Evolutionary conservation across 2,329 filamentous ascomycete genomes (phyloP).

Genomic region (Aspergillus tamarii): DNA sequence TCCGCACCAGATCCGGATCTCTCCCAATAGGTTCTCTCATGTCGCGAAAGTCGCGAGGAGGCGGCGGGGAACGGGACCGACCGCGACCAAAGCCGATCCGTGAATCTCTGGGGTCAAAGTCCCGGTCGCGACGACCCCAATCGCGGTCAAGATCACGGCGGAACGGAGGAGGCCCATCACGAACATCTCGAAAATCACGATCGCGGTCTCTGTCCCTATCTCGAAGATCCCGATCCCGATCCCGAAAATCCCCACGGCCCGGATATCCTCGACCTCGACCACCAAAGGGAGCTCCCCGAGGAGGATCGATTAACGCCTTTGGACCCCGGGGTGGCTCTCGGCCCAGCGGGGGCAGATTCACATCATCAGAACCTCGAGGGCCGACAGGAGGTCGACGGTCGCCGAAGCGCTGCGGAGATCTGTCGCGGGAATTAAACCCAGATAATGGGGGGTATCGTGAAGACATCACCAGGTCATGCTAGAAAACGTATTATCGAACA

Average conservation of each 20-base stretch:
- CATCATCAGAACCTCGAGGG: slow-evolving; percentile 58
- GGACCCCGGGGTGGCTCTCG: slow-evolving; percentile 81
- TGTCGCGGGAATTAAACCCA: slow-evolving; percentile 66
- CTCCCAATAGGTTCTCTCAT: slow-evolving; percentile 38
- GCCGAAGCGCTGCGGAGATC: slow-evolving; percentile 71
- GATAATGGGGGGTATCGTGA: slow-evolving; percentile 66
- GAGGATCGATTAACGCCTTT: slow-evolving; percentile 73
- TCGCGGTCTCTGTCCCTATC: slow-evolving; percentile 49
- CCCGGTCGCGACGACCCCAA: slow-evolving; percentile 51
- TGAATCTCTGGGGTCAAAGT: slow-evolving; percentile 48
- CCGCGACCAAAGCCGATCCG: slow-evolving; percentile 51
- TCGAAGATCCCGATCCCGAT: slow-evolving; percentile 67
- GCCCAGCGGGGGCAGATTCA: slow-evolving; percentile 58
- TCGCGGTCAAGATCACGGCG: slow-evolving; percentile 49
- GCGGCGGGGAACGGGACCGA: slow-evolving; percentile 46
- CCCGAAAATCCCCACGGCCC: slow-evolving; percentile 38
- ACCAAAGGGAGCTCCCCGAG: slow-evolving; percentile 54
- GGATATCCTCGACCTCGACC: slow-evolving; percentile 50
- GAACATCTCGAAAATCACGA: slow-evolving; percentile 43
- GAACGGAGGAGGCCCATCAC: slow-evolving; percentile 43
- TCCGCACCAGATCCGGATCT: slow-evolving; percentile 44
- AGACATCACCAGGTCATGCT: slow-evolving; percentile 52
- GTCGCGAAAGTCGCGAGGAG: slow-evolving; percentile 45
- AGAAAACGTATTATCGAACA: slow-evolving; percentile 22
- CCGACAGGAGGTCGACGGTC: slow-evolving; percentile 67